These are phyloP conservation scores for Dipodascopsis tothii DNA, from an alignment of 805 yeast species.

Conservation along the genomic window DNA sequence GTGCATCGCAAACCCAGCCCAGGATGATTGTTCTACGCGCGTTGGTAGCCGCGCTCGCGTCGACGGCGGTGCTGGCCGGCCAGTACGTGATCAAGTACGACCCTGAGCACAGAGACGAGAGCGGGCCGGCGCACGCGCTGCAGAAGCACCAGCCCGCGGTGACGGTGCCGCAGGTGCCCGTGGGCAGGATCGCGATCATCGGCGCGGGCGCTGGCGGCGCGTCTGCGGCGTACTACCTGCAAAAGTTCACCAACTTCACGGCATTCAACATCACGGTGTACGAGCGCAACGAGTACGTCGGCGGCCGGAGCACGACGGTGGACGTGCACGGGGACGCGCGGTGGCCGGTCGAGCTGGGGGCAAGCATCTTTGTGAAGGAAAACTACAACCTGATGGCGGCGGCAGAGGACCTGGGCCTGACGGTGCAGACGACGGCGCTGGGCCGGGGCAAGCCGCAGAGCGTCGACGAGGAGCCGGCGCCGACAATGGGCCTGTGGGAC, in stretches of 20 bases:
- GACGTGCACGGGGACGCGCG: conserved; percentile 27
- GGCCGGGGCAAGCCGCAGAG: conserved; percentile 19
- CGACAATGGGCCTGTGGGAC: conserved; percentile 16
- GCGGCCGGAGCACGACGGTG: conserved; percentile 42
- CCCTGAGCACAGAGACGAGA: no score
- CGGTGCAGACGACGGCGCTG: conserved; percentile 10
- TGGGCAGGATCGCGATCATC: conserved; percentile 33
- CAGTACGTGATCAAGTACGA: no score
- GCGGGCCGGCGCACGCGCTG: no score
- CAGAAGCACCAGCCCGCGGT: neutral
- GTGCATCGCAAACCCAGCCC: no score
- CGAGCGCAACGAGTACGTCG: conserved; percentile 37
- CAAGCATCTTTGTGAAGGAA: conserved; percentile 38
- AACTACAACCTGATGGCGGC: conserved; percentile 38
- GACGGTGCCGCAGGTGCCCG: neutral
- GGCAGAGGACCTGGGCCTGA: conserved; percentile 34
- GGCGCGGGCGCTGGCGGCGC: conserved; percentile 52
- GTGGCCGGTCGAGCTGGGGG: conserved; percentile 40
- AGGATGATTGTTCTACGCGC: no score
- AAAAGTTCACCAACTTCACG: conserved; percentile 32
- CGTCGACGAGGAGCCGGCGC: conserved; percentile 37
- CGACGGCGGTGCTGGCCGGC: no score
- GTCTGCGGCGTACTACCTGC: conserved; percentile 41
- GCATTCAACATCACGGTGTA: conserved; percentile 37
- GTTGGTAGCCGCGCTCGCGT: no score